Percentiles rank a stretch among this genome's conserved stretches.
Conservation (phyloP, 129 eudicot species). For the Tagetes erecta region DNA sequence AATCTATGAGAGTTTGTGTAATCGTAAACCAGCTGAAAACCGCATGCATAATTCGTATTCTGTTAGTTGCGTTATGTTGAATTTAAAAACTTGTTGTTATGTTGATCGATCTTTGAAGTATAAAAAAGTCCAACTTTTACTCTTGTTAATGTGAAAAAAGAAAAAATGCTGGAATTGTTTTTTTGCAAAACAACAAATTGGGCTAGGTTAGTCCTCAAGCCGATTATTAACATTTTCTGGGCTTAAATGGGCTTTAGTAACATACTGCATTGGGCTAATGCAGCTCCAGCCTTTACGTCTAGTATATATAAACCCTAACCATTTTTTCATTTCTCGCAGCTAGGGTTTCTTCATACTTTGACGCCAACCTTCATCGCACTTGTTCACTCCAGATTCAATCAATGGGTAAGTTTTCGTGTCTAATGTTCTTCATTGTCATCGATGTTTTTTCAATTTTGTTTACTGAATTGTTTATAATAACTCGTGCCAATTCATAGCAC, state of each 20-base stretch:
- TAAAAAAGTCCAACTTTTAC: no score
- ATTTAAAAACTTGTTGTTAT: no score
- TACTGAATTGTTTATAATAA: not conserved
- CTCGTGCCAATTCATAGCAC: conserved; percentile 21
- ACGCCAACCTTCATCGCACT: conserved; percentile 17
- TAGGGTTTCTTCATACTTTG: conserved; percentile 36
- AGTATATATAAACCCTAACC: conserved; percentile 23
- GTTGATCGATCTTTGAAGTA: no score
- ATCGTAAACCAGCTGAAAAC: no score
- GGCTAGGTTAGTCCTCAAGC: no score
- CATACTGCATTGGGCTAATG: not conserved
- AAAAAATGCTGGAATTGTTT: no score
- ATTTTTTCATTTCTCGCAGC: not conserved
- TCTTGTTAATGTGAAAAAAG: no score
- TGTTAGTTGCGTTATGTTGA: no score
- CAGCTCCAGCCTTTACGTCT: not conserved
- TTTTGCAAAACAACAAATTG: no score
- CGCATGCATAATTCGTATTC: no score
- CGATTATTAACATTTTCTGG: not conserved
- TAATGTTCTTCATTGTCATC: not conserved
- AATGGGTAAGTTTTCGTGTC: conserved; percentile 27
- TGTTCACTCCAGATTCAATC: conserved; percentile 24
- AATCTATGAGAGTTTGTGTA: no score
- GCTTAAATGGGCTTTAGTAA: not conserved
- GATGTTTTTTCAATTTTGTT: not conserved